Base-by-base conservation (phyloP, 2,329 filamentous ascomycete species). In the Exophiala mesophila region DNA sequence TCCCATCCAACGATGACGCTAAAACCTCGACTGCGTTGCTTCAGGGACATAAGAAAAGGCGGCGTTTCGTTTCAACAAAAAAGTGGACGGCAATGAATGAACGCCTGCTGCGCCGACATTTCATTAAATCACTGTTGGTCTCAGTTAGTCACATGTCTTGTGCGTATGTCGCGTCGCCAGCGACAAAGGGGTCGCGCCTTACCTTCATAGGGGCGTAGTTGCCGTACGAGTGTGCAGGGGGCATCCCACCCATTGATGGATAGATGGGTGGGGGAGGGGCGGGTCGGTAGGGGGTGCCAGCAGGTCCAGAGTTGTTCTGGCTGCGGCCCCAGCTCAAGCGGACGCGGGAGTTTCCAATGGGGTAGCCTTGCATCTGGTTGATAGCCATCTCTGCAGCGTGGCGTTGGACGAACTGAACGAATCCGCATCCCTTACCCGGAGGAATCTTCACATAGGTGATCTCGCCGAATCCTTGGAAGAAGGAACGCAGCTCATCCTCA, bases 391-490 rank as follows among this genome's bases (percentile, higher is more conserved):
- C 92, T 10, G 92, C 92, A 39, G 92, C 92, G 61, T 98, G 92
- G 55, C 92, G 88, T 72, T 98, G 92, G 44, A 98, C 92, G 59
- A 98, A 98, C 69, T 98, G 92, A 46, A 98, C 92, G 63, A 98
- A 98, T 45, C 92, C 92, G 62, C 92, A 98, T 57, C 92, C 92
- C 79, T 98, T 98, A 71, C 92, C 92, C 53, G 92, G 90, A 40
- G 92, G 92, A 46, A 98, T 98, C 82, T 98, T 98, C 73, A 98
- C 92, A 66, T 98, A 98, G 59, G 92, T 98, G 63, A 98, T 98
- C 66, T 98, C 92, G 48, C 92, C 92, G 54, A 98, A 98, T 57
- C 92, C 92, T 68, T 98, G 92, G 83, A 98, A 98, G 78, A 98
- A 98, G 0, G 89, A 96, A 52, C 92, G 88, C n/a, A 98, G 83